Base-by-base conservation (phyloP, 78 protist species). In the Speleostelium caveatum region DNA sequence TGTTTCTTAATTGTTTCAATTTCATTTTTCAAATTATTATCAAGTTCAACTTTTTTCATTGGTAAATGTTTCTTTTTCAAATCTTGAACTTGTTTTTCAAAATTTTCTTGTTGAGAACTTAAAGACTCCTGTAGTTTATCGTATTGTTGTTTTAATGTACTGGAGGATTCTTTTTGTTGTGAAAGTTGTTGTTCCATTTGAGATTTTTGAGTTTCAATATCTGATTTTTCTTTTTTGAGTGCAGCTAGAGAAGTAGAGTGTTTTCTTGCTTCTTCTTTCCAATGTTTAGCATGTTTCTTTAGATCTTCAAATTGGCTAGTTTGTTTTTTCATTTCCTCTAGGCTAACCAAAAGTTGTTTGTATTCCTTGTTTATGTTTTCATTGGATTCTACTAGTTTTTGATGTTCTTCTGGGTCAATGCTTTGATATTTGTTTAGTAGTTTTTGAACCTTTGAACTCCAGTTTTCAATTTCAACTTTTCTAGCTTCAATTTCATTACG, bases 261-360 rank as follows among this genome's bases (percentile, higher is more conserved):
- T 32, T 83, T 83, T 3, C 38, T 62, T 0, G 73, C 59, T 16
- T 83, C 91, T 3, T 83, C 91, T 63, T 83, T 83, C 91, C 91
- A 83, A 42, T 83, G 91, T 59, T 83, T 83, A 5, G 91, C 71
- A 33, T 83, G 91, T 59, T 83, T 83, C 79, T 83, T 83, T 21
- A 83, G 38, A 24, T 83, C 91, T 41, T 83, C 91, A 36, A 30
- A 38, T 53, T 78, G 87, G 49, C 49, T 61, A 38, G 22, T 21
- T 60, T 75, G 86, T 56, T 76, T 76, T 38, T 62, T 76, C 2
- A 62, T 2, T 33, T 76, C 86, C 32, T 76, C 86, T 7, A 42
- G 36, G n/a, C 45, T 56, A 17, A 5, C 16, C 5, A n/a, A 4
- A 8, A 51, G 33, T 19, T 22, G n/a, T 56, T 79, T 60, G 16